phyloP scores from a whole-genome alignment of 352 stramenopile genomes.

The Globisporangium echinulatum region DNA sequence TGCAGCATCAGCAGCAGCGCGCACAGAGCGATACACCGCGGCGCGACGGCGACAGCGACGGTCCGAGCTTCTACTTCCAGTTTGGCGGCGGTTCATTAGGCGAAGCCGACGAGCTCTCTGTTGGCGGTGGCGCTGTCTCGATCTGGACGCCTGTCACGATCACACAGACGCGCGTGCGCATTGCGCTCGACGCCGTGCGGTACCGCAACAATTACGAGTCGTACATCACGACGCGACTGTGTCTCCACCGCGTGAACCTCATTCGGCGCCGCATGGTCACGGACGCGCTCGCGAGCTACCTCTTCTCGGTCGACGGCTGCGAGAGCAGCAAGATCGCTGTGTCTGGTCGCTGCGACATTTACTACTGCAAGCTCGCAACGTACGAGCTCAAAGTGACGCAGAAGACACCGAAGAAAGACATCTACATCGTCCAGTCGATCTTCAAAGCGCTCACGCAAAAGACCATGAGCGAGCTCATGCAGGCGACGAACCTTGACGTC shows the following conservation, averaged over 20 bases:
- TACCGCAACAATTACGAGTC: constrained; percentile 35
- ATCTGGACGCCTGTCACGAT: constrained; percentile 20
- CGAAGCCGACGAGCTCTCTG: constrained; percentile 1
- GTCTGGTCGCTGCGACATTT: constrained; percentile 37
- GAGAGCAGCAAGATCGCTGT: constrained; percentile 15
- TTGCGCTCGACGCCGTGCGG: constrained; percentile 30
- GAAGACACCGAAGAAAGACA: constrained; percentile 18
- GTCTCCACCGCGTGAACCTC: constrained; percentile 33
- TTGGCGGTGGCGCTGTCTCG: constrained; percentile 1
- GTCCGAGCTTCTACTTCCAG: constrained; percentile 1
- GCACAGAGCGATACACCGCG: background rate
- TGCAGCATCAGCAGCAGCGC: background rate
- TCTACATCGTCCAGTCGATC: constrained; percentile 34
- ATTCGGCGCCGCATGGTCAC: constrained; percentile 17
- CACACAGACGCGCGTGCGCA: constrained; percentile 14
- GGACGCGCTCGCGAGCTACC: constrained; percentile 17
- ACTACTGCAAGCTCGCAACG: constrained; percentile 33
- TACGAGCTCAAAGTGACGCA: constrained; percentile 37
- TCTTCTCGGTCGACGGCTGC: constrained; percentile 36
- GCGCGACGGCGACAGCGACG: background rate
- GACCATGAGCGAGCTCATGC: constrained; percentile 19
- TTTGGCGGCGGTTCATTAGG: background rate
- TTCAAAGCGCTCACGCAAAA: constrained; percentile 34
- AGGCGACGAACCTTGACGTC: constrained; percentile 31
- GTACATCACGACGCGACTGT: constrained; percentile 24